Conservation (phyloP, 148 eudicot species). For the Fagopyrum homotropicum region DNA sequence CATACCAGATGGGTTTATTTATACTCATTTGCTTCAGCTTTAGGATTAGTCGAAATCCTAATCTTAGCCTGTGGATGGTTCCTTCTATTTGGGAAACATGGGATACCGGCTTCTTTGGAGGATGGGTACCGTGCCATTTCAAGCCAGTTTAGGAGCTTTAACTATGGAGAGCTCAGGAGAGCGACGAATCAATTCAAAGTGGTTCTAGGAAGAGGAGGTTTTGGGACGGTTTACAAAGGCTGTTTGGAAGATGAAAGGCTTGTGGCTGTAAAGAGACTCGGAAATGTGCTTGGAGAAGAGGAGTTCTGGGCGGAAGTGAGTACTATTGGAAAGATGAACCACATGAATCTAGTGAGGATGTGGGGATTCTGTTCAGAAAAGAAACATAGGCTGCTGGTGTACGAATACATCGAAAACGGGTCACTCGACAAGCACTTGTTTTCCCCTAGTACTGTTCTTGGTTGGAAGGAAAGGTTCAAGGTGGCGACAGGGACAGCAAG, state of each 20-base stretch:
- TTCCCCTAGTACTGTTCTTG: not conserved
- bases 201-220: not conserved
- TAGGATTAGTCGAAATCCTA: conserved; percentile 37
- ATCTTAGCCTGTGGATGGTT: conserved; percentile 33
- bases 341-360: conserved; percentile 60
- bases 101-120: conserved; percentile 34
- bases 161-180: conserved; percentile 41
- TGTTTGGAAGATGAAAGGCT: conserved; percentile 16
- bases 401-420: conserved; percentile 42
- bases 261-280: conserved; percentile 54
- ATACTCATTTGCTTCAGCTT: conserved; percentile 31
- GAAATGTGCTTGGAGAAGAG: conserved; percentile 37
- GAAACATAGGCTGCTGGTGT: conserved; percentile 44
- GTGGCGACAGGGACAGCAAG: conserved; percentile 48
- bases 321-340: conserved; percentile 52
- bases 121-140: conserved; percentile 40
- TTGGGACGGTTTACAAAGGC: not conserved
- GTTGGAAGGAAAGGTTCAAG: conserved; percentile 7
- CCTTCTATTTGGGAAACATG: conserved; percentile 34
- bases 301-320: conserved; percentile 70
- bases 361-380: conserved; percentile 61
- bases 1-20: conserved; percentile 44
- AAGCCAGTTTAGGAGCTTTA: conserved; percentile 50
- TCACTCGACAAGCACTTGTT: conserved; percentile 14
- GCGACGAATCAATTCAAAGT: not conserved